Evolutionary conservation across 768 basidiomycete species (phyloP).

Genomic region (Phaeolepiota aurea): DNA sequence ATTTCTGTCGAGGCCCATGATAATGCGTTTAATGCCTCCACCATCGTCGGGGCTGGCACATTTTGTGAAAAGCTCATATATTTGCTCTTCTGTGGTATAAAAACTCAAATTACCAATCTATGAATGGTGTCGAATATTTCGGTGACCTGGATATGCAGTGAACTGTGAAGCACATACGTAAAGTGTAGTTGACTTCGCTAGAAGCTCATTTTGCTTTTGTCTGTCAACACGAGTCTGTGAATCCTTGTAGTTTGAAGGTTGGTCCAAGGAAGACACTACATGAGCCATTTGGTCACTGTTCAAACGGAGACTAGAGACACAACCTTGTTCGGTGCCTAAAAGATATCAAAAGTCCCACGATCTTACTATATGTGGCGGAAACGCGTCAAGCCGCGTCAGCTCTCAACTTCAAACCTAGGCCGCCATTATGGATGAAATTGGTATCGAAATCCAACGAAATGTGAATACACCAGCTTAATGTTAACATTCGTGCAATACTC

Average conservation of each 20-base stretch:
- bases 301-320: conserved; percentile 3
- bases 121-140: conserved; percentile 7
- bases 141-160: too few relatives aligned
- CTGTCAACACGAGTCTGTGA: conserved; percentile 79
- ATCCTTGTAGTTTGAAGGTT: conserved; percentile 96
- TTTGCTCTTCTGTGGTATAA: conserved; percentile 94
- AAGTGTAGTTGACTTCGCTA: conserved; percentile 78
- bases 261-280: conserved; percentile 78
- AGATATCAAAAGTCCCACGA: conserved; percentile 25
- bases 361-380: conserved; percentile 21
- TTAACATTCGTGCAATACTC: background rate
- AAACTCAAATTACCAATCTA: conserved; percentile 91
- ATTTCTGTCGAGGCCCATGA: conserved; percentile 91
- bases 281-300: conserved; percentile 57
- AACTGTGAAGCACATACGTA: conserved; percentile 55
- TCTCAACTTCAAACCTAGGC: conserved; percentile 15
- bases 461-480: conserved; percentile 31
- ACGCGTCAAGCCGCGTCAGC: conserved; percentile 45
- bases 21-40: conserved; percentile 87
- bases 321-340: conserved; percentile 3
- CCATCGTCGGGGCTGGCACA: conserved; percentile 81
- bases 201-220: conserved; percentile 69
- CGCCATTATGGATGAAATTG: conserved; percentile 76
- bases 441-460: conserved; percentile 76
- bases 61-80: conserved; percentile 89